Evolutionary conservation across 306 rosid species (phyloP).

Genomic region (Echinosophora koreensis): DNA sequence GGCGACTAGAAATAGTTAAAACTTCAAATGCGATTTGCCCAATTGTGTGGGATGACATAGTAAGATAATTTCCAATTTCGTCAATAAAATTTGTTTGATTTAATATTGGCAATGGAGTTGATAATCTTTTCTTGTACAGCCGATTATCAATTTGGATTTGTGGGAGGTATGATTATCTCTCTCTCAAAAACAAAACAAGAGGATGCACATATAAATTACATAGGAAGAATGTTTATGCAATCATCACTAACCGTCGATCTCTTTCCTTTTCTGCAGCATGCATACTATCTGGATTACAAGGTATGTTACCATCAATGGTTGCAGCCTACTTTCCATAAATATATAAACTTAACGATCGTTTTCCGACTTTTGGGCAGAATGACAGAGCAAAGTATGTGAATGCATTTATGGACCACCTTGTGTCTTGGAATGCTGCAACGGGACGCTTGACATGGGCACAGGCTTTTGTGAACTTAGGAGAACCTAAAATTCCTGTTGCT

Average conservation of each 20-base stretch:
- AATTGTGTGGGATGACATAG: slow-evolving; percentile 86
- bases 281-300: slow-evolving; percentile 93
- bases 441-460: slow-evolving; percentile 73
- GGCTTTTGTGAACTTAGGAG: slow-evolving; percentile 86
- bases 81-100: slow-evolving; percentile 23
- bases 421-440: slow-evolving; percentile 86
- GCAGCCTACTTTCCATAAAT: slow-evolving; percentile 5
- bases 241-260: slow-evolving; percentile 47
- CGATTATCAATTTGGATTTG: slow-evolving; percentile 86
- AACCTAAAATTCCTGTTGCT: slow-evolving; percentile 90
- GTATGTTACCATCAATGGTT: slow-evolving; percentile 53
- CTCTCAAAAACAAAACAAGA: background rate
- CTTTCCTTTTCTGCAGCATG: slow-evolving; percentile 73
- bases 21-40: slow-evolving; percentile 87
- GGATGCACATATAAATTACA: slow-evolving; percentile 11
- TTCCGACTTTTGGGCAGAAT: slow-evolving; percentile 65
- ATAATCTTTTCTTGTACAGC: slow-evolving; percentile 70
- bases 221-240: background rate
- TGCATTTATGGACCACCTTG: slow-evolving; percentile 80
- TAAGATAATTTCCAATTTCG: slow-evolving; percentile 54
- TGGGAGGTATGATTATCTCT: slow-evolving; percentile 82
- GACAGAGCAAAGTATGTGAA: slow-evolving; percentile 79
- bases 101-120: slow-evolving; percentile 38
- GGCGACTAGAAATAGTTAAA: slow-evolving; percentile 68
- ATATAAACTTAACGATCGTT: slow-evolving; percentile 34